These are phyloP conservation scores for Arthrobotrys sphaeroides DNA, from an alignment of 2,329 filamentous ascomycete species.

Conservation along the genomic window DNA sequence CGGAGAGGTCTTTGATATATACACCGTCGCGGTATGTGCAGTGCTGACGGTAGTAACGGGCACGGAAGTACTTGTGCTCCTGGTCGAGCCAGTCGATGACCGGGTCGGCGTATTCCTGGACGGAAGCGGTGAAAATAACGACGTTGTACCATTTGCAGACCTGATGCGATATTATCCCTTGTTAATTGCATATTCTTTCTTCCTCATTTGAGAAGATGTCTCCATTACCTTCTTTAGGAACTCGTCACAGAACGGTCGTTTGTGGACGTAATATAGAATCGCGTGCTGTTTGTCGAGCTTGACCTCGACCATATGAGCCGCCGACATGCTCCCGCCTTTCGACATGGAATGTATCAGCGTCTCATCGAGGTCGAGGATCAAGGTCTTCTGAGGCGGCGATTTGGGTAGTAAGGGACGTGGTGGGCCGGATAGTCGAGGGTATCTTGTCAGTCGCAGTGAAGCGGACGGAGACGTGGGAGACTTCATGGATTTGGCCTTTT, in stretches of 20 bases:
- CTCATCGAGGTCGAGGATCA: conserved; percentile 95
- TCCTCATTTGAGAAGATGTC: no score
- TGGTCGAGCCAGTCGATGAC: conserved; percentile 99
- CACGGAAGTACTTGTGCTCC: conserved; percentile 95
- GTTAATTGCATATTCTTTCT: no score
- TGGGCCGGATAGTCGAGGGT: conserved; percentile 87
- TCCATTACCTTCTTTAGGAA: conserved; percentile 80
- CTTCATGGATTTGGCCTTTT: conserved; percentile 84
- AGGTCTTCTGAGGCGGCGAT: conserved; percentile 91
- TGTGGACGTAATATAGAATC: conserved; percentile 98
- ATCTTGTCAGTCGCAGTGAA: conserved; percentile 77
- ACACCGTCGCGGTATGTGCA: conserved; percentile 95
- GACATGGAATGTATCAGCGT: conserved; percentile 98
- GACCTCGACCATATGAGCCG: conserved; percentile 98
- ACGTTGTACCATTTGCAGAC: conserved; percentile 98
- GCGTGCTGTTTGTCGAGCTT: conserved; percentile 90
- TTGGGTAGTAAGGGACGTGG: conserved; percentile 89
- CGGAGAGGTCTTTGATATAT: conserved; percentile 97
- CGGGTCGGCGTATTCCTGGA: conserved; percentile 97
- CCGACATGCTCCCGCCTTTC: conserved; percentile 93
- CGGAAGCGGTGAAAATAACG: conserved; percentile 94
- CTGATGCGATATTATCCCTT: conserved; percentile 61
- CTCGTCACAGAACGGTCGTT: conserved; percentile 94
- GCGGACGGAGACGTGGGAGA: conserved; percentile 87
- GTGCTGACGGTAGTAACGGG: conserved; percentile 93